These are phyloP conservation scores for Bipolaris victoriae DNA, from an alignment of 2,329 filamentous ascomycete genomes.

Conservation along the genomic window DNA sequence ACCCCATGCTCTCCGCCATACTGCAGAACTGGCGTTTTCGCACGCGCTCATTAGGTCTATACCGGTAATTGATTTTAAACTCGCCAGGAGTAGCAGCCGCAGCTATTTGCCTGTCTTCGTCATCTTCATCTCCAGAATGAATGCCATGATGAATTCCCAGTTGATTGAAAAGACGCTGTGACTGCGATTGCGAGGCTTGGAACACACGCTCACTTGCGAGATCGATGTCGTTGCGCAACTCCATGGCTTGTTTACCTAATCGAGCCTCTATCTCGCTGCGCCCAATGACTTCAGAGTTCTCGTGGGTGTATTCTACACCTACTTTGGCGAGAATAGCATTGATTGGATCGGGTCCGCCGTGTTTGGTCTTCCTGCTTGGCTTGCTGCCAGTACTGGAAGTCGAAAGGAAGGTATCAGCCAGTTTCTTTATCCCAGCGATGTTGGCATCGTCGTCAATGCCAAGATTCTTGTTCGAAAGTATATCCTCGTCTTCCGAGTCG, in stretches of 20 bases:
- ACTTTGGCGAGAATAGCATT: slow-evolving; percentile 87
- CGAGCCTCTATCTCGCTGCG: slow-evolving; percentile 89
- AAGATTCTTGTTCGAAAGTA: slow-evolving; percentile 35
- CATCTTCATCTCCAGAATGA: slow-evolving; percentile 26
- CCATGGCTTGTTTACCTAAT: slow-evolving; percentile 76
- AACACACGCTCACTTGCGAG: slow-evolving; percentile 64
- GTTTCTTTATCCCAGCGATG: slow-evolving; percentile 66
- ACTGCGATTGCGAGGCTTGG: slow-evolving; percentile 53
- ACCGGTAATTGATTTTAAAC: slow-evolving; percentile 62
- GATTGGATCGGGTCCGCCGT: slow-evolving; percentile 70
- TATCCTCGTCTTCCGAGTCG: slow-evolving; percentile 36
- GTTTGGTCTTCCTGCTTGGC: slow-evolving; percentile 50
- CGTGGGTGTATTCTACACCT: slow-evolving; percentile 93
- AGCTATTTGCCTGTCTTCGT: slow-evolving; percentile 21
- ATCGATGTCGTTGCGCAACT: slow-evolving; percentile 60
- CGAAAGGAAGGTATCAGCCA: slow-evolving; percentile 42
- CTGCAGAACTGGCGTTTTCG: slow-evolving; percentile 84
- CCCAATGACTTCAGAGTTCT: slow-evolving; percentile 94
- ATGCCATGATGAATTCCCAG: slow-evolving; percentile 28
- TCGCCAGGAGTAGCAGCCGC: slow-evolving; percentile 33
- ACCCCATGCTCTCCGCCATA: slow-evolving; percentile 83
- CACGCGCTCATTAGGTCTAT: slow-evolving; percentile 76
- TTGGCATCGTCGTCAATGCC: slow-evolving; percentile 39
- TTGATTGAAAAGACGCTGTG: slow-evolving; percentile 11
- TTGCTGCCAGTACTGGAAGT: slow-evolving; percentile 20